Conservation (phyloP, 495 filamentous ascomycete genomes). For the Jackrogersella multiformis region DNA sequence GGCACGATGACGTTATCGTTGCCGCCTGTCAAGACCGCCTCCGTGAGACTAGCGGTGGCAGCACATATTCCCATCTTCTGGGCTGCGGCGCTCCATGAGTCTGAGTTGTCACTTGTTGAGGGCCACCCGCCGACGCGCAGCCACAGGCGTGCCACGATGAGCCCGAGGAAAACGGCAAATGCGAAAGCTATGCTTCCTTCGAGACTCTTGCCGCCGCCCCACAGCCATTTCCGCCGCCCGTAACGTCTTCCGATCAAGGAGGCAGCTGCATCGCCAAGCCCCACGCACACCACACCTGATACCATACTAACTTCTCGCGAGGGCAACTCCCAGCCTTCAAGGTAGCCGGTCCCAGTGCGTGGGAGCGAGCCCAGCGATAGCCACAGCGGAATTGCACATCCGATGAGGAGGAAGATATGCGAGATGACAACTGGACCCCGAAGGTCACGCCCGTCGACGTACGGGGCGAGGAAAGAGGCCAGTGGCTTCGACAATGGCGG, state of each 20-base stretch:
- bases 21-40: conserved; percentile 93
- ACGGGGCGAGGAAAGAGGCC: conserved; percentile 86
- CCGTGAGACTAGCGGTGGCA: conserved; percentile 84
- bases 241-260: conserved; percentile 88
- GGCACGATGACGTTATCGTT: conserved; percentile 99
- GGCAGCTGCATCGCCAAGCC: conserved; percentile 95
- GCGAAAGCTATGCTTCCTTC: conserved; percentile 91
- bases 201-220: conserved; percentile 94
- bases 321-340: conserved; percentile 76
- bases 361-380: conserved; percentile 75
- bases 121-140: conserved; percentile 77
- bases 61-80: conserved; percentile 75
- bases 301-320: conserved; percentile 84
- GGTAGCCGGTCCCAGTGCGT: conserved; percentile 60
- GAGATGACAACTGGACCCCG: conserved; percentile 93
- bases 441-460: conserved; percentile 93
- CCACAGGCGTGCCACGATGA: conserved; percentile 78
- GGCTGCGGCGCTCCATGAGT: conserved; percentile 32
- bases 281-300: conserved; percentile 90
- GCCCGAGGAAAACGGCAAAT: conserved; percentile 76
- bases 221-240: conserved; percentile 90
- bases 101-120: conserved; percentile 37
- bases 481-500: conserved; percentile 86
- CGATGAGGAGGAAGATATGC: conserved; percentile 94
- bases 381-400: conserved; percentile 96